Evolutionary conservation across 1,284 basidiomycete genomes (phyloP).

Genomic region (Microbotryum lychnidis-dioicae): DNA sequence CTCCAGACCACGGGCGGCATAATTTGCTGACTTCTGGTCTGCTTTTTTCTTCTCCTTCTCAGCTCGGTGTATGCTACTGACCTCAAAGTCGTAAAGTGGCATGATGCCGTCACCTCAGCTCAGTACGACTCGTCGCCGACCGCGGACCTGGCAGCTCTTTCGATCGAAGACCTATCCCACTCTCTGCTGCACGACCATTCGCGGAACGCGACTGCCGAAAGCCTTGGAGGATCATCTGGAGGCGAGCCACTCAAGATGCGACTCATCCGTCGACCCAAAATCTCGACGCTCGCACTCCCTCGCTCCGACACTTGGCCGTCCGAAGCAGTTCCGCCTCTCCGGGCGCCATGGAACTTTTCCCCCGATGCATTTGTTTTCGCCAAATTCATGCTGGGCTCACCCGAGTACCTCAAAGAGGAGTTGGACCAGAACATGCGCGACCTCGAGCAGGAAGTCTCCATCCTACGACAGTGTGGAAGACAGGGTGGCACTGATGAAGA

Average conservation of each 20-base stretch:
- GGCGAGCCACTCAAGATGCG: constrained; percentile 58
- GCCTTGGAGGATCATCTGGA: not conserved
- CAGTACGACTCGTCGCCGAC: not conserved
- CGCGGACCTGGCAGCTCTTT: constrained; percentile 6
- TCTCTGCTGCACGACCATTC: constrained; percentile 22
- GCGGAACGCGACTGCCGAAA: constrained; percentile 1
- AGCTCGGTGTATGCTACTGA: constrained; percentile 71
- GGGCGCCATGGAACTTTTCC: constrained; percentile 90
- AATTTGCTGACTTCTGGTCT: no score
- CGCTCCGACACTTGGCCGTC: constrained; percentile 88
- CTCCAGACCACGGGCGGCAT: no score
- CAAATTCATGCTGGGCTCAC: constrained; percentile 94
- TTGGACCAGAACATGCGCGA: constrained; percentile 59
- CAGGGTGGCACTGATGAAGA: constrained; percentile 56
- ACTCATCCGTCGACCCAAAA: constrained; percentile 83
- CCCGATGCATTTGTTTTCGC: constrained; percentile 83
- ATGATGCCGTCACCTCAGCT: constrained; percentile 34
- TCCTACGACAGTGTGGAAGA: constrained; percentile 22
- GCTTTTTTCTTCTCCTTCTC: not conserved
- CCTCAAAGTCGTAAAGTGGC: constrained; percentile 75
- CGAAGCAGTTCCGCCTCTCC: constrained; percentile 76
- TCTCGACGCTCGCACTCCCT: constrained; percentile 90
- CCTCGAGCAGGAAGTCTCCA: constrained; percentile 40
- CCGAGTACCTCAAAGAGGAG: constrained; percentile 63
- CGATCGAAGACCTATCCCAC: constrained; percentile 23